A percentile compares a stretch with the other conserved stretches of the same genome.
phyloP scores from a whole-genome alignment of 2,329 filamentous ascomycete species.

The Coniella vitis region DNA sequence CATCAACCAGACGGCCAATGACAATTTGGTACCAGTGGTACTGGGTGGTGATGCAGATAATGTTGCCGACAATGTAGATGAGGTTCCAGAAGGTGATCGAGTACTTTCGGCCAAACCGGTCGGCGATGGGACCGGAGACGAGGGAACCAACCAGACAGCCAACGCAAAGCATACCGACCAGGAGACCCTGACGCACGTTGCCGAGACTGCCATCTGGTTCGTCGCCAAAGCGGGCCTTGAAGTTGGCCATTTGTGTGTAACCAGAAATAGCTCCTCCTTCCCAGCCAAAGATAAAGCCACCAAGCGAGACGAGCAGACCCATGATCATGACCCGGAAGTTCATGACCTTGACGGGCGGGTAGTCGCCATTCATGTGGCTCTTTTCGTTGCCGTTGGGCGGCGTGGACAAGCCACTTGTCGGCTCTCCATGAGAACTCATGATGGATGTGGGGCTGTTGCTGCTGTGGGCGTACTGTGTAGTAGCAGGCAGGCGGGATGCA shows the following conservation, averaged over 20 bases:
- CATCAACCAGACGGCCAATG: constrained; percentile 59
- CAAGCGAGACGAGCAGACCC: constrained; percentile 15
- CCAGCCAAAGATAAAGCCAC: constrained; percentile 18
- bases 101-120: constrained; percentile 50
- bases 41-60: constrained; percentile 57
- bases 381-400: constrained; percentile 14
- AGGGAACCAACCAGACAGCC: constrained; percentile 39
- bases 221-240: constrained; percentile 13
- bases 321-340: constrained; percentile 14
- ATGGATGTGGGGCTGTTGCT: not conserved
- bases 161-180: constrained; percentile 16
- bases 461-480: constrained; percentile 2
- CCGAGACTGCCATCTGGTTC: constrained; percentile 2
- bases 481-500: constrained; percentile 4
- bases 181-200: constrained; percentile 14
- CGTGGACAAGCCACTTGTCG: constrained; percentile 13
- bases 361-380: not conserved
- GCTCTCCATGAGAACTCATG: constrained; percentile 12
- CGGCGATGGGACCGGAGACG: constrained; percentile 46
- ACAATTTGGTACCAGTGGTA: constrained; percentile 58
- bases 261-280: constrained; percentile 16
- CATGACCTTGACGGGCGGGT: constrained; percentile 15
- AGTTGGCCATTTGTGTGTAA: constrained; percentile 16
- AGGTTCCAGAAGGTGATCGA: constrained; percentile 46
- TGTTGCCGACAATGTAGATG: constrained; percentile 57